These are phyloP conservation scores for Ploettnerulaceae sp. DNA, from an alignment of 2,329 filamentous ascomycete genomes.

Conservation along the genomic window DNA sequence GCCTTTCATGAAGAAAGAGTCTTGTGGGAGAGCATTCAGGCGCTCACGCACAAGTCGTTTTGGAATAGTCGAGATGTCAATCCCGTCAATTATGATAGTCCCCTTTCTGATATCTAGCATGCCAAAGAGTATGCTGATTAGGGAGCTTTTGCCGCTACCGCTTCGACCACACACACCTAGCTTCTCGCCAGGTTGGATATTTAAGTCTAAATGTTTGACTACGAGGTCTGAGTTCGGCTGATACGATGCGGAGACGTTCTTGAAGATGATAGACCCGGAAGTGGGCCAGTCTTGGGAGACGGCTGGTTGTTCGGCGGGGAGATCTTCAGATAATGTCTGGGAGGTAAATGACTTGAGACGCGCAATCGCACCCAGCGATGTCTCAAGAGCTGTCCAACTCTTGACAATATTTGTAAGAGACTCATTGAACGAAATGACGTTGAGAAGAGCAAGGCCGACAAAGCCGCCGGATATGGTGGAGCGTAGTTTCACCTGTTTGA, in stretches of 20 bases:
- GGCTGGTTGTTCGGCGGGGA: conserved; percentile 11
- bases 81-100: conserved; percentile 43
- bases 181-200: conserved; percentile 49
- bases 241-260: conserved; percentile 31
- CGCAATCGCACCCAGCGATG: conserved; percentile 28
- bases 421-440: conserved; percentile 27
- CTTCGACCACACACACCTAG: conserved; percentile 43
- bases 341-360: conserved; percentile 18
- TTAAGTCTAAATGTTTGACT: conserved; percentile 37
- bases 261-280: conserved; percentile 34
- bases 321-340: conserved; percentile 18
- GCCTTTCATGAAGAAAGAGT: conserved; percentile 45
- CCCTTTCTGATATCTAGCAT: conserved; percentile 43
- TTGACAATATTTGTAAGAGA: conserved; percentile 19
- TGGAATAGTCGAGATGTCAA: conserved; percentile 42
- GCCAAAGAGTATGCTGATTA: conserved; percentile 45
- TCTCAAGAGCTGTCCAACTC: conserved; percentile 29
- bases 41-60: conserved; percentile 42
- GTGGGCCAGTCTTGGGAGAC: conserved; percentile 24
- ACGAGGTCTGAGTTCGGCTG: conserved; percentile 20
- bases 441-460: conserved; percentile 32
- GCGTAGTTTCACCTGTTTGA: conserved; percentile 33
- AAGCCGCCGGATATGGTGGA: conserved; percentile 26
- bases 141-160: conserved; percentile 39
- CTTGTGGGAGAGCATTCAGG: conserved; percentile 42